phyloP scores from a whole-genome alignment of 2,329 filamentous ascomycete genomes.

The Penicillium sp. region DNA sequence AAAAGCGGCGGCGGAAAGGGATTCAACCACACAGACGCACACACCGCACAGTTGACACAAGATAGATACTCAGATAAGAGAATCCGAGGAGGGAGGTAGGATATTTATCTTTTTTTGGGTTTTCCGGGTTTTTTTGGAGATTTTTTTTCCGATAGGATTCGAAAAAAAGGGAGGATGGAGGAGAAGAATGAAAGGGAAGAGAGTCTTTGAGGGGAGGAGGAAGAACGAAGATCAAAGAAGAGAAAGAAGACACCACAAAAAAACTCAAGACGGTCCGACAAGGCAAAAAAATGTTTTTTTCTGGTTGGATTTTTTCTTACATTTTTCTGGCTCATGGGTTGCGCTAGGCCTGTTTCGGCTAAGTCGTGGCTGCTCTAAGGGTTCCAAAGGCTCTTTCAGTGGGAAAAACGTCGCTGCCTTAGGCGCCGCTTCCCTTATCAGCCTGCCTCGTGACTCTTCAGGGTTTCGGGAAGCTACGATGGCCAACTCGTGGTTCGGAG shows the following conservation, averaged over 20 bases:
- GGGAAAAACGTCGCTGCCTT: constrained; percentile 6
- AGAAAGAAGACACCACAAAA: constrained; percentile 32
- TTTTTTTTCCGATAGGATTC: constrained; percentile 38
- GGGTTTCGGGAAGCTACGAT: not conserved
- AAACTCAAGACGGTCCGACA: constrained; percentile 18
- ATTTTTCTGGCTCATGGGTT: constrained; percentile 22
- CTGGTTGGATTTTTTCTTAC: constrained; percentile 18
- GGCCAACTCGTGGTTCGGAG: not conserved
- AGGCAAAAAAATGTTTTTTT: constrained; percentile 20
- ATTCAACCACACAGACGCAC: constrained; percentile 31
- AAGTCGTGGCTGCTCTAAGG: constrained; percentile 19
- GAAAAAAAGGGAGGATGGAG: constrained; percentile 37
- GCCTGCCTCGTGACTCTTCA: not conserved
- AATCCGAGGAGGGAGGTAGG: constrained; percentile 25
- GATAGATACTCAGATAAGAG: constrained; percentile 16
- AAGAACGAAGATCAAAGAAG: constrained; percentile 33
- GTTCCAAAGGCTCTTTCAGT: not conserved
- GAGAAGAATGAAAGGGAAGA: constrained; percentile 32
- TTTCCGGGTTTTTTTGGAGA: constrained; percentile 48
- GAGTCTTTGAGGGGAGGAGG: constrained; percentile 30
- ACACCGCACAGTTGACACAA: constrained; percentile 38
- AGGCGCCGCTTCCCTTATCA: constrained; percentile 5
- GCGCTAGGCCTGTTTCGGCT: constrained; percentile 31
- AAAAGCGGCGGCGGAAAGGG: constrained; percentile 32
- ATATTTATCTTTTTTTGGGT: constrained; percentile 43